Conservation (phyloP, 2,329 filamentous ascomycete genomes). For the Claviceps quebecensis region DNA sequence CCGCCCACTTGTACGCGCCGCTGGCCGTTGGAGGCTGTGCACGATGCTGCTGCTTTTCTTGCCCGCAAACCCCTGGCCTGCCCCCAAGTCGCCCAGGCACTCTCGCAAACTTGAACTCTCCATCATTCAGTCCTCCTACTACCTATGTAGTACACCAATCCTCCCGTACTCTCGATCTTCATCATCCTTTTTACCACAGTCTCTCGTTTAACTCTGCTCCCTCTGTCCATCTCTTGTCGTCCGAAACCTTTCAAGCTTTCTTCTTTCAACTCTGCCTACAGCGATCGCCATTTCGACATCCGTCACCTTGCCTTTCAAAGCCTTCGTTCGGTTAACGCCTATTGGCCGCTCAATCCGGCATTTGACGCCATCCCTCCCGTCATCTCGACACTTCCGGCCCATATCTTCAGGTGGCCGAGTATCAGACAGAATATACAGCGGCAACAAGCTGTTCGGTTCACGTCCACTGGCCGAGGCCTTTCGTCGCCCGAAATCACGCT, state of each 20-base stretch:
- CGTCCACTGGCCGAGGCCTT: neutral
- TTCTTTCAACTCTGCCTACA: neutral
- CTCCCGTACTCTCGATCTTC: neutral
- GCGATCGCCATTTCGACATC: neutral
- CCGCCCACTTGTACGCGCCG: neutral
- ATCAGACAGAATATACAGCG: neutral
- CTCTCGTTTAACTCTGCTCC: slow-evolving; percentile 3
- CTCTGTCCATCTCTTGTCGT: neutral
- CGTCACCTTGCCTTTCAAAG: neutral
- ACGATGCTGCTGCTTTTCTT: neutral
- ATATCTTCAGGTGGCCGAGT: neutral
- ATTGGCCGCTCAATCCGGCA: neutral
- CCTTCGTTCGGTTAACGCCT: neutral
- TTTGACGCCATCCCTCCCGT: neutral
- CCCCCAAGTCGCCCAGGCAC: neutral
- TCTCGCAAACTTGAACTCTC: neutral
- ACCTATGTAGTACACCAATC: neutral
- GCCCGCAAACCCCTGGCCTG: neutral
- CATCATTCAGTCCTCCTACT: neutral
- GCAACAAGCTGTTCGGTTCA: neutral
- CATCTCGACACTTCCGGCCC: neutral
- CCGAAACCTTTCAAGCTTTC: neutral
- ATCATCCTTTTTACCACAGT: slow-evolving; percentile 1
- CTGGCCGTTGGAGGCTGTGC: neutral
- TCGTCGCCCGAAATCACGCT: neutral